Conservation (phyloP, 352 stramenopile genomes). For the Phytopythium litorale region DNA sequence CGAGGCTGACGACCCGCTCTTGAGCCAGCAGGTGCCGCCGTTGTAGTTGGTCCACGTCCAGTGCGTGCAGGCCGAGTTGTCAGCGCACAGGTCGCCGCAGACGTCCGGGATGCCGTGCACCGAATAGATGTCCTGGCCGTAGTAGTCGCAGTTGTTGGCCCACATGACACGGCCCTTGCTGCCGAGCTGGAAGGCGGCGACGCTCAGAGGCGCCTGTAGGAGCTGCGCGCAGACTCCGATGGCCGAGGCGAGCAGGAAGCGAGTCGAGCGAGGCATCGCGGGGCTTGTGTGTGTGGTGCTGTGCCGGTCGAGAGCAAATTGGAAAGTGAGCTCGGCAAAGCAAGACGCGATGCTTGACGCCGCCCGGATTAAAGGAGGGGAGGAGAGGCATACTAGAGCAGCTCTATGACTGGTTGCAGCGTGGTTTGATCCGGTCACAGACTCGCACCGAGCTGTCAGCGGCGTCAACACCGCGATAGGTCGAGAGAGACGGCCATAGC, state of each 20-base stretch:
- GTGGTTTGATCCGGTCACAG: background rate
- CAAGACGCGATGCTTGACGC: background rate
- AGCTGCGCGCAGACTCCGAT: background rate
- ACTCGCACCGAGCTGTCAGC: background rate
- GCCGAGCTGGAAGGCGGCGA: constrained; percentile 20
- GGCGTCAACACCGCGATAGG: background rate
- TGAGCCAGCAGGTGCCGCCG: constrained; percentile 47
- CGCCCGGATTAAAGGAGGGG: background rate
- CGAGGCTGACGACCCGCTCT: constrained; percentile 18
- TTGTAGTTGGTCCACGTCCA: constrained; percentile 39
- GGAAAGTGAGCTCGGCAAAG: background rate
- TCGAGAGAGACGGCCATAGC: background rate
- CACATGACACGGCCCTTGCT: constrained; percentile 39
- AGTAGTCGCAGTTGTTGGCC: constrained; percentile 42
- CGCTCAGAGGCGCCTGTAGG: background rate
- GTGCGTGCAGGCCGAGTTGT: constrained; percentile 30
- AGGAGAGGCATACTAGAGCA: background rate
- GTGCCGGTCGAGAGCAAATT: constrained; percentile 1
- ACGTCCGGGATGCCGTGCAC: constrained; percentile 25
- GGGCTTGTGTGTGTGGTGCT: background rate
- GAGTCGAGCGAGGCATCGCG: constrained; percentile 3
- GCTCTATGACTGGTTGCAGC: background rate
- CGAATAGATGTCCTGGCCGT: constrained; percentile 24
- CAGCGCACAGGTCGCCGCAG: constrained; percentile 31
- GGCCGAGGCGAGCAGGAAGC: constrained; percentile 3